Base-by-base conservation (phyloP, 768 basidiomycete species). In the Boletus speciosus region DNA sequence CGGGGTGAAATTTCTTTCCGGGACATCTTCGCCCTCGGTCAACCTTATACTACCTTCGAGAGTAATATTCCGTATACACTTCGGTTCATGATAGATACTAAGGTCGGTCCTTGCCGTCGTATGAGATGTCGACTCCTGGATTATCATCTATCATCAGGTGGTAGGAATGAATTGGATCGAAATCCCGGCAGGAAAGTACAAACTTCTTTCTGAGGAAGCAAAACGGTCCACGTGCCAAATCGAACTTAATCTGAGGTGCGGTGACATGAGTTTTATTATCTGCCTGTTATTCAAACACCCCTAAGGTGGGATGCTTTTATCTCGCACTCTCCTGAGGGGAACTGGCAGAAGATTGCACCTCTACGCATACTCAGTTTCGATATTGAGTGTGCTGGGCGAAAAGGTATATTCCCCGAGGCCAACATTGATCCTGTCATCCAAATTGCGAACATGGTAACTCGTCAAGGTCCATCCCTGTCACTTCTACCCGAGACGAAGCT, bases 141-240 rank as follows among this genome's bases (percentile, higher is more conserved):
- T 61, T 34, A 54, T 45, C 3, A 19, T 54, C 49, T 23, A 2
- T 58, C 25, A 1, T 36, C 40, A 94, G 91, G 85, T 99, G 31
- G 86, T 95, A 46, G 97, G 97, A 9, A 98, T 99, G 97, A 98
- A 98, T 67, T 99, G 97, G 96, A 88, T 99, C 49, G 93, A 98
- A 72, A 76, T 97, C 9, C 88, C 88, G 5, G 84, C 88, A 4
- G 90, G 90, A 3, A 83, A 84, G 60, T 99, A 97, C 65, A 75
- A 76, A 12, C 66, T 95, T 19, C 54, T 85, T n/a, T 66, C 79
- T 2, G 76, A 71, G 11, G 75, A 76, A 40, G 74, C 78, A 36
- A 90, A 84, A 64, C 78, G 79, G 45, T 95, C 95, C 1, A 79
- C 80, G 45, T 98, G 93, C 69, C 97, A 99, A 67, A 80, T 98